Percentiles rank a stretch among this genome's conserved stretches.
Conservation (phyloP, 2,329 filamentous ascomycete genomes). For the Graphium sp. region DNA sequence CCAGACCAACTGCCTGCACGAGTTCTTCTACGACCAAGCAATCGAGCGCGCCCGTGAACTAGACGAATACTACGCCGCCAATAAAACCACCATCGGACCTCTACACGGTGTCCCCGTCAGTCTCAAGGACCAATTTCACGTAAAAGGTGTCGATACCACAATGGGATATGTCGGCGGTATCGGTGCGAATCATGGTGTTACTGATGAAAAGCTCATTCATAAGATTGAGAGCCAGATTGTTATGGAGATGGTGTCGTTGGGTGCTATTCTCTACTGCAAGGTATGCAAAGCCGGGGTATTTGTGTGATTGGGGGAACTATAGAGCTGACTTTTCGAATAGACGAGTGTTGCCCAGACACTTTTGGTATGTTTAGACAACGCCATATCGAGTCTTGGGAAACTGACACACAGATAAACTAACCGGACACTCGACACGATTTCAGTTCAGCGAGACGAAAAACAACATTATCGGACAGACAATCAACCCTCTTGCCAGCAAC, state of each 20-base stretch:
- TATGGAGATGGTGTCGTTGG: constrained; percentile 7
- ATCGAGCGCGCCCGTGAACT: constrained; percentile 25
- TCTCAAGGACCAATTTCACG: constrained; percentile 25
- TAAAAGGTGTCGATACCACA: constrained; percentile 17
- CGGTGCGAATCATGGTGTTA: constrained; percentile 7
- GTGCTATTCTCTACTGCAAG: constrained; percentile 11
- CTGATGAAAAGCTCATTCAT: constrained; percentile 2
- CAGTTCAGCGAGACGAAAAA: constrained; percentile 13
- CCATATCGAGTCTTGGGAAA: no score
- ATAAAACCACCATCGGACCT: constrained; percentile 30
- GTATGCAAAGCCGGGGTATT: no score
- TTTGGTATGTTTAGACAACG: constrained; percentile 3
- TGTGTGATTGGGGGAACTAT: no score
- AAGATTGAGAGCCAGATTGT: constrained; percentile 7
- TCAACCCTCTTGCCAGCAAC: constrained; percentile 16
- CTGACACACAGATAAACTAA: no score
- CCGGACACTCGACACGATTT: no score
- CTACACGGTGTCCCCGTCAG: constrained; percentile 45
- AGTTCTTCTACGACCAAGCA: constrained; percentile 29
- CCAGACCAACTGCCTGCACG: constrained; percentile 26
- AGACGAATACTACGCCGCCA: constrained; percentile 23
- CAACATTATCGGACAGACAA: constrained; percentile 16
- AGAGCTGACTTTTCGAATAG: no score
- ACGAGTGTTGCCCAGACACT: constrained; percentile 10
- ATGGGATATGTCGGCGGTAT: constrained; percentile 18